phyloP scores from a whole-genome alignment of 148 eudicot species.

The Rhododendron kiyosumense region DNA sequence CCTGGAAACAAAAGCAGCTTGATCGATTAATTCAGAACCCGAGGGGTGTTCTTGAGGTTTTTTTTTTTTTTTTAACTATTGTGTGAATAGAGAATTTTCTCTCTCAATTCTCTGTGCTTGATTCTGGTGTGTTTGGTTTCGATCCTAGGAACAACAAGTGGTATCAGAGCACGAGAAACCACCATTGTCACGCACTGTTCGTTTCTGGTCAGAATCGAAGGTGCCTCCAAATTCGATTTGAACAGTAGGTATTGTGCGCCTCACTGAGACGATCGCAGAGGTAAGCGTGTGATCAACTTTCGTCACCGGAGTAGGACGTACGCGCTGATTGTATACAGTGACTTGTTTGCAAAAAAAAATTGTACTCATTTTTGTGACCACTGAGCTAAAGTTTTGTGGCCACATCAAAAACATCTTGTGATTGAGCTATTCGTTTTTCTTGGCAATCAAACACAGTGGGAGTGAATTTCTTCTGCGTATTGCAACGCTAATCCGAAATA shows the following conservation, averaged over 20 bases:
- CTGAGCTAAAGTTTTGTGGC: no score
- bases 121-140: no score
- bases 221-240: not conserved
- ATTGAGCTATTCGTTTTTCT: not conserved
- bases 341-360: not conserved
- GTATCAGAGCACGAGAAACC: no score
- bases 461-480: not conserved
- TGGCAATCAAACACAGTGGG: not conserved
- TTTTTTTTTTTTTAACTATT: no score
- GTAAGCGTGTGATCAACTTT: not conserved
- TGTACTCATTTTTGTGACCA: not conserved
- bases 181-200: not conserved
- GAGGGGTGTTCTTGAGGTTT: not conserved
- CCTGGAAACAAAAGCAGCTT: not conserved
- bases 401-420: not conserved
- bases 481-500: not conserved
- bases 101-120: no score
- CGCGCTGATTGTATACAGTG: not conserved
- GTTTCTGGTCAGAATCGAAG: not conserved
- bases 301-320: not conserved
- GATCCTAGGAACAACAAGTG: no score
- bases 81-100: no score
- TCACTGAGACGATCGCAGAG: not conserved
- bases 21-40: not conserved
- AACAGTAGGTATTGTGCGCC: not conserved